Conservation (phyloP, 345 rosid species). For the Eucalyptus viminalis region DNA sequence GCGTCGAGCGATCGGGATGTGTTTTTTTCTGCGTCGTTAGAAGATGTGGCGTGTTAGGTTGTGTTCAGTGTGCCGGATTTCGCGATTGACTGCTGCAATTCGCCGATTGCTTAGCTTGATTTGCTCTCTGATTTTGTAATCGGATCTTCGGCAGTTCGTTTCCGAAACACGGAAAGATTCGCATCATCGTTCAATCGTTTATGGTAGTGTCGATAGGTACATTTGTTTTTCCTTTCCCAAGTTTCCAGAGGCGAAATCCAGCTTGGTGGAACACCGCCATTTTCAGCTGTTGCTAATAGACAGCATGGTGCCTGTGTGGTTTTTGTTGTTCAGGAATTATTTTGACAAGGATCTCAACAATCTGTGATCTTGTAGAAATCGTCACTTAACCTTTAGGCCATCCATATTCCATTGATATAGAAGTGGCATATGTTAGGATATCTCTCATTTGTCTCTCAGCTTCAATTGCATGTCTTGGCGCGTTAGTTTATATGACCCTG, state of each 20-base stretch:
- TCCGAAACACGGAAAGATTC: background rate
- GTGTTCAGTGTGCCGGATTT: background rate
- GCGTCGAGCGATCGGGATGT: background rate
- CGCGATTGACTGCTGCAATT: background rate
- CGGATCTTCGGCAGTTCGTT: background rate
- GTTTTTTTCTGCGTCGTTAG: background rate
- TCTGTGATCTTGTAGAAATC: background rate
- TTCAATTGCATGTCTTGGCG: background rate
- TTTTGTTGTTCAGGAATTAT: background rate
- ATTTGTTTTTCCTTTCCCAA: background rate
- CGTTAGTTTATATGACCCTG: background rate
- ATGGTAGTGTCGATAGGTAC: background rate
- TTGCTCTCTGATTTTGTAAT: background rate
- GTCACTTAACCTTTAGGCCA: background rate
- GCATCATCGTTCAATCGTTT: background rate
- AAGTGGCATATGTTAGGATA: background rate
- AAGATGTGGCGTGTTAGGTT: background rate
- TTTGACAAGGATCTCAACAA: background rate
- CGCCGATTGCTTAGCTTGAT: background rate
- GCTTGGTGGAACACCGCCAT: background rate
- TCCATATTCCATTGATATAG: background rate
- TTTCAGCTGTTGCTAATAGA: background rate
- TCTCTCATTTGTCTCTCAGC: background rate
- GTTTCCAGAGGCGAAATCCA: background rate
- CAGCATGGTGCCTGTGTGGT: background rate